Evolutionary conservation across 192 early-diverging fungal species (phyloP), one percentile per base, ranked within the genome.

Genomic region (Podila horticola): DNA sequence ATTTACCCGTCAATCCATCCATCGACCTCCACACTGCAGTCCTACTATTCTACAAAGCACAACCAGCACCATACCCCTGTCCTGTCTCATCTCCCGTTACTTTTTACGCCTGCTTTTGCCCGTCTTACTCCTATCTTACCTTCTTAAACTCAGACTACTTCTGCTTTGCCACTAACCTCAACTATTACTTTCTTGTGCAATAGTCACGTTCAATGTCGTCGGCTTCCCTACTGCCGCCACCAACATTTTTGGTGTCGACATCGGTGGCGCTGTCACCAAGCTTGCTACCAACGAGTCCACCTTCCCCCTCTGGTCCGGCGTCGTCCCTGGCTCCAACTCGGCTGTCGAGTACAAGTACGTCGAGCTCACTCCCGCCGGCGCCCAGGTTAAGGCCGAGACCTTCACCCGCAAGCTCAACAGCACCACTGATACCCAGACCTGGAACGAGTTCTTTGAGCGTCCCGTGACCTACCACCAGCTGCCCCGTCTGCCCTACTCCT

Each of bases 371-470:
- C 66, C 77, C 19, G 55, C 77, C 5, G 66, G 66, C 7, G 62
- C 71, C 0, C 19, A 66, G n/a, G 64, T 79, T 61, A 79, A 79
- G 70, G 51, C 77, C 24, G 77, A 81, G 58, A n/a, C 61, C 33
- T 81, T 81, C 28, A 51, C 31, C 28, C 77, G 77, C 77, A 72
- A 72, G 61, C 55, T 81, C 24, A 72, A 81, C 67, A 36, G 55
- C n/a, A 81, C 71, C 22, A 69, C 77, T 12, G 77, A 81, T 52
- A 73, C 62, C 17, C 38, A 50, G 0, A 88, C 84, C 20, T 72
- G 72, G 19, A 85, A 88, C 57, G 86, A 88, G 57, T 88, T 88
- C 67, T 88, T 85, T 71, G 76, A 84, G 19, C 82, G 86, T 17
- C 79, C 84, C 19, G 59, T 74, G 33, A 88, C 86, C 29, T 36